phyloP scores from a whole-genome alignment of 2,329 filamentous ascomycete species.

The Paecilomyces fulvus region DNA sequence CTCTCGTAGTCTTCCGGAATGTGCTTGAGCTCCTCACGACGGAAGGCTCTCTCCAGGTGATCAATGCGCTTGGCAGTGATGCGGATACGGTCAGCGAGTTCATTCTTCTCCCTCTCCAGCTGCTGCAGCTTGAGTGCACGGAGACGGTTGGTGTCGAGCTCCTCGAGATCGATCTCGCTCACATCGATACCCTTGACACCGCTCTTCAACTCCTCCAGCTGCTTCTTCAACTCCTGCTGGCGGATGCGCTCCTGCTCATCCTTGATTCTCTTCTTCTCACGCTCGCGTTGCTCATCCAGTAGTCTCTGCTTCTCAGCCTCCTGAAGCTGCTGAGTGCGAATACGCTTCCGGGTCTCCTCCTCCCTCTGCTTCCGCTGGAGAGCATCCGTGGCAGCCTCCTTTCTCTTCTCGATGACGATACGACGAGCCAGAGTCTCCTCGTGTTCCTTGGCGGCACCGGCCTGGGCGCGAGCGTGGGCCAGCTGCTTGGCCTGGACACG shows the following conservation, averaged over 20 bases:
- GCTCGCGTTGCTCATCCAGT: conserved; percentile 84
- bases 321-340: conserved; percentile 77
- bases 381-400: conserved; percentile 85
- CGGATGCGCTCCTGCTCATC: conserved; percentile 84
- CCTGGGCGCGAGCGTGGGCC: conserved; percentile 72
- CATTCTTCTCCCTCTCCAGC: conserved; percentile 96
- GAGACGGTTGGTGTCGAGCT: conserved; percentile 80
- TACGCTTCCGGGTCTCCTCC: conserved; percentile 77
- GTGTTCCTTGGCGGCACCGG: conserved; percentile 88
- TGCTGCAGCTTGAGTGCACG: conserved; percentile 92
- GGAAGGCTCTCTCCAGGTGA: conserved; percentile 92
- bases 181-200: conserved; percentile 73
- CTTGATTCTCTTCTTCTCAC: conserved; percentile 76
- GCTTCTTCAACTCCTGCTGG: conserved; percentile 88
- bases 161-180: conserved; percentile 64
- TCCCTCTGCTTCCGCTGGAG: conserved; percentile 86
- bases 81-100: conserved; percentile 81
- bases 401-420: conserved; percentile 90
- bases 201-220: conserved; percentile 83
- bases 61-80: conserved; percentile 93
- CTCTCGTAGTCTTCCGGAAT: conserved; percentile 73
- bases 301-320: conserved; percentile 85
- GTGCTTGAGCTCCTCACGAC: conserved; percentile 92
- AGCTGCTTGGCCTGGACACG: conserved; percentile 70
- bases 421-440: conserved; percentile 75